Base-by-base conservation (phyloP, 2,329 filamentous ascomycete genomes). In the Penicillium griseofulvum region DNA sequence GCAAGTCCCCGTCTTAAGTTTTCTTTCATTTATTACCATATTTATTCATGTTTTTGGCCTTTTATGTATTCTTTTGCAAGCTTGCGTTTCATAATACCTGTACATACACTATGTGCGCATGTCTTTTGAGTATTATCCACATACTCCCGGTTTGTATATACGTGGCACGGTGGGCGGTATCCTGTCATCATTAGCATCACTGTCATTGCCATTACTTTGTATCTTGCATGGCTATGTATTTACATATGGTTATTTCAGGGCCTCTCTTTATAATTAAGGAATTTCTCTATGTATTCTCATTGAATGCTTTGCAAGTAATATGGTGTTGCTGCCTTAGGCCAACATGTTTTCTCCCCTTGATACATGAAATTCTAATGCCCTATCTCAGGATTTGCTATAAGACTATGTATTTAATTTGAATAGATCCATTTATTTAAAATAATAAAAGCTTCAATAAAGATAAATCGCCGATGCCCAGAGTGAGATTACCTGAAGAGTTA, bases 101-200 rank as follows among this genome's bases (percentile, higher is more conserved):
- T 55, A 55, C 22, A 51, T 55, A 55, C 33, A 36, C 19, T 34
- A 38, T 37, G 46, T 19, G 47, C 16, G 33, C 38, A 26, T 44
- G 31, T 33, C n/a, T 49, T 47, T 47, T 49, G 7, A 19, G 41
- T 52, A 26, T 19, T 5, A 43, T 49, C 8, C 22, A 22, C 22
- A 22, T 49, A 34, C 37, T 34, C 38, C 31, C 28, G 33, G 14
- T 29, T 33, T 54, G 47, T 51, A 55, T 24, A 51, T 41, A 54
- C 26, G 41, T 53, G 36, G 36, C 43, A 34, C 28, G 28, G 41
- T 17, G 19, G 22, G 49, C 19, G 42, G 17, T 24, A 52, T 39
- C 19, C 9, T 42, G 26, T 53, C 26, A 37, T 19, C 8, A 34
- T 31, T 41, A 48, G 42, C 50, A 53, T 48, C 38, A 26, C 26